phyloP scores from a whole-genome alignment of 1,284 basidiomycete species.

The Ceratobasidium sp. region DNA sequence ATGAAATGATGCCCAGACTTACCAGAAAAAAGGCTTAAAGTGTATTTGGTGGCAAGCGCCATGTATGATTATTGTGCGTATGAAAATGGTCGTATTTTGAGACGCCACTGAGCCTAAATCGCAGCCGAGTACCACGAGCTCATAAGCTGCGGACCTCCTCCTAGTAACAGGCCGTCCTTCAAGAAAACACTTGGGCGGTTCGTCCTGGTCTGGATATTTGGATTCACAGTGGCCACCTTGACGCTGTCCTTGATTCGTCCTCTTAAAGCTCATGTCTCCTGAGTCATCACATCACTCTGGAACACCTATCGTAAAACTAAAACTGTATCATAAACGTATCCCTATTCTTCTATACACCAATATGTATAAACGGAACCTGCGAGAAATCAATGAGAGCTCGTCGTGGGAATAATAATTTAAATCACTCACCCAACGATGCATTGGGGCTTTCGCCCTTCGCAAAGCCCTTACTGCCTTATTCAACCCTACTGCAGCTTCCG shows the following conservation, averaged over 20 bases:
- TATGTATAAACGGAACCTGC: too few relatives aligned
- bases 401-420: neutral
- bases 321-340: too few relatives aligned
- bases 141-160: neutral
- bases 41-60: slow-evolving; percentile 11
- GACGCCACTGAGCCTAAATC: neutral
- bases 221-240: slow-evolving; percentile 1
- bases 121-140: slow-evolving; percentile 13
- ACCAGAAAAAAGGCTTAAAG: slow-evolving; percentile 12
- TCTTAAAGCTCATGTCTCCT: neutral
- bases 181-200: neutral
- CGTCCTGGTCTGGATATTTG: slow-evolving; percentile 18
- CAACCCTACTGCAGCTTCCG: slow-evolving; percentile 13
- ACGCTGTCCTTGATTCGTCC: slow-evolving; percentile 4
- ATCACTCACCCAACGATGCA: slow-evolving; percentile 31
- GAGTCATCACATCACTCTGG: neutral
- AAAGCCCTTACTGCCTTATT: slow-evolving; percentile 15
- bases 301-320: neutral
- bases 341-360: too few relatives aligned
- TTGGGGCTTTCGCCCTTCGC: slow-evolving; percentile 13
- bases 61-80: slow-evolving; percentile 22
- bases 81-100: neutral
- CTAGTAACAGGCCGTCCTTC: neutral
- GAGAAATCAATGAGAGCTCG: too few relatives aligned
- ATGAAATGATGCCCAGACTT: neutral